A percentile compares a stretch with the other conserved stretches of the same genome.
Evolutionary conservation across 2,329 filamentous ascomycete genomes (phyloP).

Genomic region (Scedosporium minutisporum): DNA sequence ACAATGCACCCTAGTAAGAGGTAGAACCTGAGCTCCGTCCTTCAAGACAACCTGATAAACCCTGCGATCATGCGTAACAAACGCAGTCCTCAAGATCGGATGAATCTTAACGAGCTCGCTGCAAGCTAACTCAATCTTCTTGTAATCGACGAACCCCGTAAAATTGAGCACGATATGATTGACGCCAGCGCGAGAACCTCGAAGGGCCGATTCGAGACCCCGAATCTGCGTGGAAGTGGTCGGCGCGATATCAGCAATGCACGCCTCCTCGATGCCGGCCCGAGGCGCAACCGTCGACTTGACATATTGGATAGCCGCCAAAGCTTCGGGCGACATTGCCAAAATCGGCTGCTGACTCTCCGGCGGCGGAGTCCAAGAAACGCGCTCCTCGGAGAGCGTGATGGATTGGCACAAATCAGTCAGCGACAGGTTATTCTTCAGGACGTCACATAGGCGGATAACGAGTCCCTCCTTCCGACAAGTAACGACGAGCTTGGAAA

Average conservation of each 20-base stretch:
- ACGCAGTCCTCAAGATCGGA: conserved; percentile 44
- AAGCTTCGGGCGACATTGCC: not conserved
- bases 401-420: conserved; percentile 34
- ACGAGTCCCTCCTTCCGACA: conserved; percentile 33
- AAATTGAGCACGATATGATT: conserved; percentile 39
- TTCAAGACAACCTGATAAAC: conserved; percentile 35
- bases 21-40: not conserved
- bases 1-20: conserved; percentile 24
- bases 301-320: not conserved
- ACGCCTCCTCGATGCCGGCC: conserved; percentile 25
- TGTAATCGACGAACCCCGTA: conserved; percentile 29
- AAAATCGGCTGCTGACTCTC: not conserved
- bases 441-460: conserved; percentile 31
- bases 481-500: conserved; percentile 31
- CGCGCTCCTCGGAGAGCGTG: conserved; percentile 11
- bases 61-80: conserved; percentile 34
- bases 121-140: conserved; percentile 37
- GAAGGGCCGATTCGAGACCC: conserved; percentile 37
- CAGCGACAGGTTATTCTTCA: conserved; percentile 27
- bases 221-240: conserved; percentile 38
- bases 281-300: conserved; percentile 27
- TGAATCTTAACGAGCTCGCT: conserved; percentile 33
- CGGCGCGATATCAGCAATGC: conserved; percentile 36
- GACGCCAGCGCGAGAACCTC: conserved; percentile 32
- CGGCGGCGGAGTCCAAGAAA: not conserved